phyloP scores from a whole-genome alignment of 108 stramenopile species.

The Parietichytrium sp. region DNA sequence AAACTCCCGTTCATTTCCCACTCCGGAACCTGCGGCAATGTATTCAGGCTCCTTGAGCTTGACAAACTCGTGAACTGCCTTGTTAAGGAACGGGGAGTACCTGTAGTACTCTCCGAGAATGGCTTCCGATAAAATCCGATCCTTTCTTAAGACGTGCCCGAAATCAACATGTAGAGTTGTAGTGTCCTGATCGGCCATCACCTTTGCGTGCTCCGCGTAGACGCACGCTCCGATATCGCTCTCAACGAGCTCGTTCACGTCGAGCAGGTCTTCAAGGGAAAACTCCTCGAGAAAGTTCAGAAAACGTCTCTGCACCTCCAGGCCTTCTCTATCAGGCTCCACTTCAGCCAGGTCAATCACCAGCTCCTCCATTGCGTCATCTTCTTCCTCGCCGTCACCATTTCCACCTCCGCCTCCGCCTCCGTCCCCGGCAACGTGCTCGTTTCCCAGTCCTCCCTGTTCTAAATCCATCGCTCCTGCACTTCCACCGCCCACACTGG shows the following conservation, averaged over 20 bases:
- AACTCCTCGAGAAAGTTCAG: not conserved
- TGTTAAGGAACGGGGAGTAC: not conserved
- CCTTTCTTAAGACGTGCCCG: conserved; percentile 11
- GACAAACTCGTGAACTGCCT: conserved; percentile 12
- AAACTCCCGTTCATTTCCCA: not conserved
- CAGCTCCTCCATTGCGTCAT: no score
- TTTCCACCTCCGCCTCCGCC: no score
- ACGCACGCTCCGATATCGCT: not conserved
- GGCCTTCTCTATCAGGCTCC: not conserved
- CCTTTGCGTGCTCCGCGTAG: not conserved
- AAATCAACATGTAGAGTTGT: conserved; percentile 13
- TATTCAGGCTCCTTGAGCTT: not conserved
- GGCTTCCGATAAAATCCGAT: not conserved
- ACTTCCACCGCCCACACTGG: no score
- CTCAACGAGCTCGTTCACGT: not conserved
- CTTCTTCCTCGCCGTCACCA: no score
- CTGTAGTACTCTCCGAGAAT: conserved; percentile 8
- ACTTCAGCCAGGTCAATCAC: no score
- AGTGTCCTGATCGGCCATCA: conserved; percentile 18
- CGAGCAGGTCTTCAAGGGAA: conserved; percentile 1
- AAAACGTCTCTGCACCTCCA: not conserved
- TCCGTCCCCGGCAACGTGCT: no score
- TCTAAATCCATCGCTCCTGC: no score
- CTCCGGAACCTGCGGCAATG: not conserved
- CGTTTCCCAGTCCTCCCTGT: no score